phyloP scores from a whole-genome alignment of 2,329 filamentous ascomycete species.

The Penicillium sp. region DNA sequence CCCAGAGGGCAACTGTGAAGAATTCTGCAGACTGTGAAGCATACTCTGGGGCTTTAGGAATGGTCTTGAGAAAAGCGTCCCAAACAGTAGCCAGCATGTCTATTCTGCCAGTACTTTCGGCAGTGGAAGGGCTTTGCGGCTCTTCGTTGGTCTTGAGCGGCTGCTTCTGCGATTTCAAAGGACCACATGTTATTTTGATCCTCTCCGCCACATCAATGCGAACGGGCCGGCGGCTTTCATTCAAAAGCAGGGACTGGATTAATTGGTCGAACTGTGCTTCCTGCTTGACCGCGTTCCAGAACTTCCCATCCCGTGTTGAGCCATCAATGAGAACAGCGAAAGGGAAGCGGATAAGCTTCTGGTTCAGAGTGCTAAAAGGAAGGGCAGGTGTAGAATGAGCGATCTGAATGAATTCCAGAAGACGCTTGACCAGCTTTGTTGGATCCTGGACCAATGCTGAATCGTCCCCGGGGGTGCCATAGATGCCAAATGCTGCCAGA shows the following conservation, averaged over 20 bases:
- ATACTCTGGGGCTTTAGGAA: constrained; percentile 40
- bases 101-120: constrained; percentile 32
- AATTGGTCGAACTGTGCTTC: constrained; percentile 38
- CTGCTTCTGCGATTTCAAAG: constrained; percentile 32
- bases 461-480: constrained; percentile 17
- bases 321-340: constrained; percentile 52
- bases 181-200: constrained; percentile 38
- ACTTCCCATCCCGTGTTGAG: constrained; percentile 45
- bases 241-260: constrained; percentile 44
- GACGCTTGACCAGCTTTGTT: constrained; percentile 32
- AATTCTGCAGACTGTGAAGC: constrained; percentile 45
- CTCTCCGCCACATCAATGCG: constrained; percentile 41
- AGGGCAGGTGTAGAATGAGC: constrained; percentile 17
- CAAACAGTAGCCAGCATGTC: constrained; percentile 48
- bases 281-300: constrained; percentile 47
- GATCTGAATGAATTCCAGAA: constrained; percentile 37
- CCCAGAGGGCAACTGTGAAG: constrained; percentile 44
- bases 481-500: constrained; percentile 52
- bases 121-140: constrained; percentile 6
- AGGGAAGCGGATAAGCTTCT: constrained; percentile 42
- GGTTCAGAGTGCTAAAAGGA: constrained; percentile 18
- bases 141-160: constrained; percentile 19
- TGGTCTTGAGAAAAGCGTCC: constrained; percentile 41
- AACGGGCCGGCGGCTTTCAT: constrained; percentile 41
- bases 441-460: constrained; percentile 37